Conservation (phyloP, 345 rosid genomes). For the Crucihimalaya himalaica region DNA sequence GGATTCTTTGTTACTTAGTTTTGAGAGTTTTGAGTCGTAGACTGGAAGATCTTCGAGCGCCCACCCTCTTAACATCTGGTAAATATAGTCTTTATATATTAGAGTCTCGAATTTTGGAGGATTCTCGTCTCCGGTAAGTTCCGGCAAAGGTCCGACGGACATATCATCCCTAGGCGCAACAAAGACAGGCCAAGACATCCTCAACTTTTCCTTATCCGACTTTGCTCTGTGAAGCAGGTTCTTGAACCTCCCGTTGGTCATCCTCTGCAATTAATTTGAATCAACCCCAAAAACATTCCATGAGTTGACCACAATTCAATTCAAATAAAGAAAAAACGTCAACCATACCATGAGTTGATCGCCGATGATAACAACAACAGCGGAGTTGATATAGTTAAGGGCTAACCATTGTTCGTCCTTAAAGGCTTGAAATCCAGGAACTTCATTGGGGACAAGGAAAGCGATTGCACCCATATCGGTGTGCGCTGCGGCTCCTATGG, state of each 20-base stretch:
- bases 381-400: not conserved
- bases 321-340: not conserved
- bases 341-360: conserved; percentile 8
- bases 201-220: not conserved
- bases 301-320: too few species aligned
- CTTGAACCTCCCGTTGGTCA: conserved; percentile 6
- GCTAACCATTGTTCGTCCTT: conserved; percentile 3
- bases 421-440: conserved; percentile 4
- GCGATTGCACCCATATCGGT: conserved; percentile 6
- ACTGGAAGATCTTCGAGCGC: conserved; percentile 12
- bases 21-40: not conserved
- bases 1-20: not conserved
- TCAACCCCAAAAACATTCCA: not conserved
- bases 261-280: conserved; percentile 7
- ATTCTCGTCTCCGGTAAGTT: not conserved
- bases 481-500: not conserved
- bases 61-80: conserved; percentile 1
- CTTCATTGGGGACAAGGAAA: not conserved
- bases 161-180: not conserved
- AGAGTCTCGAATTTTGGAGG: conserved; percentile 10
- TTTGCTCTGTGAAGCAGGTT: conserved; percentile 2
- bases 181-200: conserved; percentile 16
- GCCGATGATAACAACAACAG: conserved; percentile 5
- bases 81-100: not conserved
- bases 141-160: conserved; percentile 9